Base-by-base conservation (phyloP, 108 stramenopile species). In the Skeletonema marinoi region DNA sequence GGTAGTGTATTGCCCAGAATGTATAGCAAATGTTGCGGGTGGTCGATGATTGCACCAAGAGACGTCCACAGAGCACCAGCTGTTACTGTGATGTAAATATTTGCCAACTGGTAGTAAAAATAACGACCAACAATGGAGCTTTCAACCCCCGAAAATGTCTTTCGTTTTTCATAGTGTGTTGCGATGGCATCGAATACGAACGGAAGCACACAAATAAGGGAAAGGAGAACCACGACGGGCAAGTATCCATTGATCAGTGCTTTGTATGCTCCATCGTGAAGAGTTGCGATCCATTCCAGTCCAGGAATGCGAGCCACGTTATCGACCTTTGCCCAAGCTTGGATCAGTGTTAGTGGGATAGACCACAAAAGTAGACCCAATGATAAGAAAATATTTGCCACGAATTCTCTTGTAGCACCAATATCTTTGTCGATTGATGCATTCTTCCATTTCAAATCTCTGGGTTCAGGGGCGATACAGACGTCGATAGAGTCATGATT, bases 81-180 rank as follows among this genome's bases (percentile, higher is more conserved):
- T 2, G 84, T 84, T 3, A 89, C 85, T 39, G 89, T 80, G 70
- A 89, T 85, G 66, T 83, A 89, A 65, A 89, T 85, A 41, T 87
- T 86, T 14, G 87, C 85, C 32, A 89, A 56, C 36, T 80, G 75
- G n/a, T 81, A 80, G 46, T 80, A 80, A 76, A 80, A 80, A 70
- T 80, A 80, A 12, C 77, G 81, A 19, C 54, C 56, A 41, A 87
- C 68, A 17, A 89, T 87, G 12, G 71, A 84, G 59, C 66, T 64
- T 80, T 89, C 83, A 2, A 88, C 75, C 11, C 70, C 87, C 46
- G 79, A 81, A 44, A 86, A 60, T 5, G 83, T 77, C 69, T 88
- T 89, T 13, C 85, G 79, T 50, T 85, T 80, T 67, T 87, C 89
- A 63, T 89, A 89, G 14, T 42, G 16, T 12, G 60, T 71, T 14